Conservation (phyloP, 2,329 filamentous ascomycete species). For the Drechslerella coelobrocha region DNA sequence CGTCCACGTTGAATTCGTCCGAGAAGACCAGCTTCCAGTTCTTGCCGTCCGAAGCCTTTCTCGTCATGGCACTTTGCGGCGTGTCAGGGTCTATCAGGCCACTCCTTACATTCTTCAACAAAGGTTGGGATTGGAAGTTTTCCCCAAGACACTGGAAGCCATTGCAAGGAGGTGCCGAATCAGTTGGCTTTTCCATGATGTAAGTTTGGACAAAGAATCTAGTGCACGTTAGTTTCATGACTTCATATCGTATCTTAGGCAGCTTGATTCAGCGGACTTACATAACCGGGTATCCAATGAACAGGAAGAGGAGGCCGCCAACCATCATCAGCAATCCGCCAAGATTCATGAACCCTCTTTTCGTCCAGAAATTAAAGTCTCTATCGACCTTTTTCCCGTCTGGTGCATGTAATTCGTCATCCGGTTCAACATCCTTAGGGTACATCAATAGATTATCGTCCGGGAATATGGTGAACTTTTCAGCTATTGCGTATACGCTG, state of each 20-base stretch:
- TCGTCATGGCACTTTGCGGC: constrained; percentile 65
- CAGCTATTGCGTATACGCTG: constrained; percentile 75
- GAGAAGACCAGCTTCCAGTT: constrained; percentile 72
- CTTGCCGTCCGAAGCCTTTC: constrained; percentile 67
- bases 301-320: constrained; percentile 68
- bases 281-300: constrained; percentile 74
- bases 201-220: constrained; percentile 47
- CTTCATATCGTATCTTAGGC: background rate
- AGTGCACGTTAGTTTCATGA: constrained; percentile 12
- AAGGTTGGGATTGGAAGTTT: constrained; percentile 58
- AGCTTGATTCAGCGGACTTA: constrained; percentile 59
- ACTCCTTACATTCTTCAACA: constrained; percentile 67
- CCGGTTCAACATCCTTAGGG: constrained; percentile 75
- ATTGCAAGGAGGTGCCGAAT: constrained; percentile 56
- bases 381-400: constrained; percentile 69
- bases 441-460: constrained; percentile 71
- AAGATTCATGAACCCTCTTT: constrained; percentile 69
- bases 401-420: constrained; percentile 75
- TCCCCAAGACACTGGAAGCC: constrained; percentile 63
- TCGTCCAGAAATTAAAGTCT: constrained; percentile 71
- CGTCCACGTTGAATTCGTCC: constrained; percentile 73
- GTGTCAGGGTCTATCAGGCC: constrained; percentile 73
- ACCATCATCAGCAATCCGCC: constrained; percentile 69
- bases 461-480: constrained; percentile 76
- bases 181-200: constrained; percentile 8